These are phyloP conservation scores for Zasmidium citrigriseum DNA, from an alignment of 2,329 filamentous ascomycete species.

Conservation along the genomic window DNA sequence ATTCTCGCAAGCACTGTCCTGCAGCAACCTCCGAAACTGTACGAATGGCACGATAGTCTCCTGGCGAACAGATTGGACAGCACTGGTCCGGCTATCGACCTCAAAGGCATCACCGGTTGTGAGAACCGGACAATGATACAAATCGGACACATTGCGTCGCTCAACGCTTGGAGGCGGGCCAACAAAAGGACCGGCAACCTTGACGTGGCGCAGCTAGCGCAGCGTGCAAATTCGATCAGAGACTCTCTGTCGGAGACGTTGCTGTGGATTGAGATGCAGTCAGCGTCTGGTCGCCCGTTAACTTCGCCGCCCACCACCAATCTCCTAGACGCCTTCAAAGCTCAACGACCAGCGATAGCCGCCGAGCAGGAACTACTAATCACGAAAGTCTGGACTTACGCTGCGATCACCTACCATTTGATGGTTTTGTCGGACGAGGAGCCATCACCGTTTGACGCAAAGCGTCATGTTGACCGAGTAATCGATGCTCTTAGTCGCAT, in stretches of 20 bases:
- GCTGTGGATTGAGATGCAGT: background rate
- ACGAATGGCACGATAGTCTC: background rate
- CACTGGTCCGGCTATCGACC: background rate
- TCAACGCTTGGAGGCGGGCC: background rate
- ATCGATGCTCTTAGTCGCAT: background rate
- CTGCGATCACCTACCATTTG: background rate
- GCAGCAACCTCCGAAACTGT: background rate
- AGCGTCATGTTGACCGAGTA: background rate
- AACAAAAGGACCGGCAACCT: background rate
- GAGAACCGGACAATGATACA: background rate
- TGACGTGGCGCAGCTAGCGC: background rate
- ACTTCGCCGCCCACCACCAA: background rate
- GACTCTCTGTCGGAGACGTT: background rate
- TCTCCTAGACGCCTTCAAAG: background rate
- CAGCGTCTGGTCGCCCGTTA: background rate
- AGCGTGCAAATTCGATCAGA: background rate
- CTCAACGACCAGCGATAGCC: background rate
- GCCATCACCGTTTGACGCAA: background rate
- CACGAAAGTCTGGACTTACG: background rate
- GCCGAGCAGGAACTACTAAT: background rate
- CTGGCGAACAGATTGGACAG: background rate
- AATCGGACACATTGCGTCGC: background rate
- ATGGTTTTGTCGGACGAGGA: background rate
- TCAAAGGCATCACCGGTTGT: background rate
- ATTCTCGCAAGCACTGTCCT: background rate